Base-by-base conservation (phyloP, 371 early-diverging fungal genomes). In the Syncephalastrum racemosum region DNA sequence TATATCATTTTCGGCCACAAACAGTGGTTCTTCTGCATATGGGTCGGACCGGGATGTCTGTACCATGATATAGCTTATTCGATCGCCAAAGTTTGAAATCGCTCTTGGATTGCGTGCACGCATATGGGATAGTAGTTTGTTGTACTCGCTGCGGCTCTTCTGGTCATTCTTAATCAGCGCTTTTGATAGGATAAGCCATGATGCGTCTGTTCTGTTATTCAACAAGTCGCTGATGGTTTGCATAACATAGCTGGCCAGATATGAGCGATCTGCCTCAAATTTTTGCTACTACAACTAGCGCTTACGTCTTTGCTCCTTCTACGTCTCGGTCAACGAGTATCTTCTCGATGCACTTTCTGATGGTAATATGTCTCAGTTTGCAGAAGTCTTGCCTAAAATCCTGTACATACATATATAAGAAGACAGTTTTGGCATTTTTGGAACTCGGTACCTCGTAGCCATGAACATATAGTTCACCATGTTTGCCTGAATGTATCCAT, bases 141-240 rank as follows among this genome's bases (percentile, higher is more conserved):
- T 31, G 10, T 31, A 31, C 10, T 31, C 36, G 36, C 36, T 2
- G 10, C 36, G 36, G 36, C 36, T 5, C 10, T 10, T 31, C 10
- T 99, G 99, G 59, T 99, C 99, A 56, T 92, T 75, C 73, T 99
- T 99, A 50, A 94, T 91, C 20, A 99, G 79, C 12, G 94, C 90
- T 73, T 99, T 99, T 4, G 98, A 93, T 54, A 99, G 99, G 18
- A 99, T 98, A 2, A 99, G 84, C 70, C 93, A 93, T 4, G 97
- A 95, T 62, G 99, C 68, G 77, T 99, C 99, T 15, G 99, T 86
- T 74, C 93, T 95, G 75, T 99, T 98, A 63, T 95, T 93, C 36
- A 99, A 74, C 49, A 99, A 73, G 60, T 98, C 96, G 7, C 92
- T 65, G 58, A 99, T 97, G 16, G 85, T 86, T 46, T 86, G 75